These are phyloP conservation scores for Boletus bicolor DNA, from an alignment of 768 basidiomycete species.

Conservation along the genomic window DNA sequence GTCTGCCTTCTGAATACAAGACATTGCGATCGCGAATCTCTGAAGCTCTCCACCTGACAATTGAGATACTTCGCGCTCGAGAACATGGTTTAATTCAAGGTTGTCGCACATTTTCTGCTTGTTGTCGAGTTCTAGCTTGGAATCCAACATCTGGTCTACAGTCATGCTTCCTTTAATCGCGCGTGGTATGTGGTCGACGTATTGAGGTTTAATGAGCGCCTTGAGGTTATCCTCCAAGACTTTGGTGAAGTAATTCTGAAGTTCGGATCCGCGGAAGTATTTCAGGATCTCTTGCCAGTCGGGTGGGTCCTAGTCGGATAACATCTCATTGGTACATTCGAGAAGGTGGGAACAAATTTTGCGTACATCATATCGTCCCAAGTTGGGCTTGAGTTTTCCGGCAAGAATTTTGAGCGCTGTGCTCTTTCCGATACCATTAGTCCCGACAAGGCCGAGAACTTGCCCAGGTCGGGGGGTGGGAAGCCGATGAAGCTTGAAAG, in stretches of 20 bases:
- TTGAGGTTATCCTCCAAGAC: slow-evolving; percentile 98
- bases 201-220: slow-evolving; percentile 99
- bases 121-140: slow-evolving; percentile 86
- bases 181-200: slow-evolving; percentile 97
- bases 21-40: slow-evolving; percentile 97
- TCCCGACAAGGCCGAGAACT: slow-evolving; percentile 97
- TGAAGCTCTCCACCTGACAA: slow-evolving; percentile 97
- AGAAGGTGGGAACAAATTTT: background rate
- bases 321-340: background rate
- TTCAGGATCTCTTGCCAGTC: slow-evolving; percentile 99
- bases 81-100: slow-evolving; percentile 82
- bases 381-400: slow-evolving; percentile 96
- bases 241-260: slow-evolving; percentile 99
- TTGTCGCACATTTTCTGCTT: slow-evolving; percentile 82
- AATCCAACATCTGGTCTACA: slow-evolving; percentile 88
- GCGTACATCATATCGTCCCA: slow-evolving; percentile 92
- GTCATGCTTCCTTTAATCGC: slow-evolving; percentile 90
- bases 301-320: slow-evolving; percentile 73
- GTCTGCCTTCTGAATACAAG: slow-evolving; percentile 91
- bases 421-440: slow-evolving; percentile 99
- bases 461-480: slow-evolving; percentile 97
- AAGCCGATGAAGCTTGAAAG: slow-evolving; percentile 97
- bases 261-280: slow-evolving; percentile 96
- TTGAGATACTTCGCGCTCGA: slow-evolving; percentile 80
- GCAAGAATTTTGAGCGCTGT: slow-evolving; percentile 96